Evolutionary conservation across 208 protist species (phyloP).

Genomic region (Leishmania major): DNA sequence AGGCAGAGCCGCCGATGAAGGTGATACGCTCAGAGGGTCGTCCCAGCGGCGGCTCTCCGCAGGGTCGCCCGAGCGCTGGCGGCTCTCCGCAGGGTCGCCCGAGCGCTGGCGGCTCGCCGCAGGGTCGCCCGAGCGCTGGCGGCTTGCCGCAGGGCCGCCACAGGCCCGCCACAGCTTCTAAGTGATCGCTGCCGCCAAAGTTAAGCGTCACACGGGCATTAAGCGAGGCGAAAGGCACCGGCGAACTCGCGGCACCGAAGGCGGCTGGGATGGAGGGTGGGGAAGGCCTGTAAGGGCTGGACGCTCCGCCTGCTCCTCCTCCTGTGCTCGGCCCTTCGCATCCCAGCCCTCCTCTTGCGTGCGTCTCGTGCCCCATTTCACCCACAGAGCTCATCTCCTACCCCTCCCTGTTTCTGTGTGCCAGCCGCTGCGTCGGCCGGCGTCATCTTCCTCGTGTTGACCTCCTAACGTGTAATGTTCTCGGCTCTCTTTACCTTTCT

Average conservation of each 20-base stretch:
- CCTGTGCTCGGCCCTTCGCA: neutral
- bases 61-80: constrained; percentile 20
- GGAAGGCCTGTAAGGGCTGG: neutral
- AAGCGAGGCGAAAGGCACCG: neutral
- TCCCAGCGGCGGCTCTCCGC: constrained; percentile 21
- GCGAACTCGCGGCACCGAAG: too few species aligned
- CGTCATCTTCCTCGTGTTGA: neutral
- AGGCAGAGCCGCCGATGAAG: constrained; percentile 40
- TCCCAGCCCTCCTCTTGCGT: neutral
- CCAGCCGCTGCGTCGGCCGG: neutral
- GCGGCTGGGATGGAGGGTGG: neutral
- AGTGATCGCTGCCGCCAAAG: neutral
- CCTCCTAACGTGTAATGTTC: constrained; percentile 4
- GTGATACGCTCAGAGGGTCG: constrained; percentile 21
- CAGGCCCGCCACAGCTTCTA: constrained; percentile 28
- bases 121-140: neutral
- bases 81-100: constrained; percentile 20
- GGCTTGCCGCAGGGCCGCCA: constrained; percentile 21
- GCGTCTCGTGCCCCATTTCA: neutral
- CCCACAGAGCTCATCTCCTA: neutral
- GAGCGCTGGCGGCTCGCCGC: constrained; percentile 18
- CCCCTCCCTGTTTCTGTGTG: neutral
- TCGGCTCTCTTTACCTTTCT: neutral
- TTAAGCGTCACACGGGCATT: neutral
- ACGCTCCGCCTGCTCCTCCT: neutral